These are phyloP conservation scores for Botrytis aclada DNA, from an alignment of 2,329 filamentous ascomycete genomes.

Conservation along the genomic window DNA sequence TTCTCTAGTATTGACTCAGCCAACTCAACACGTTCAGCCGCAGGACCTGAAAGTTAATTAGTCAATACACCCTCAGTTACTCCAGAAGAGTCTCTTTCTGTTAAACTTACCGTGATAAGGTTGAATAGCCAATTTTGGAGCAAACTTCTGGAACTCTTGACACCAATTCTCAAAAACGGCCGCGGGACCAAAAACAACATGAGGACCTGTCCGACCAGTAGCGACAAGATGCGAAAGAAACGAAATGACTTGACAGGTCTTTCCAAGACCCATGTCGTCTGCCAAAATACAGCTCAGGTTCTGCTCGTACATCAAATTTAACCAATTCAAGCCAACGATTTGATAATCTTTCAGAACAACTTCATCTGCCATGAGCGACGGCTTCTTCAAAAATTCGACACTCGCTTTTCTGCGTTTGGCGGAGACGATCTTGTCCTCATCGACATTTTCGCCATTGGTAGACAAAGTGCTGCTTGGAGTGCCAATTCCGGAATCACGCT, in stretches of 20 bases:
- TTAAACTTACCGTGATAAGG: slow-evolving; percentile 55
- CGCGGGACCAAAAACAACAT: slow-evolving; percentile 86
- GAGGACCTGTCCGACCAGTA: slow-evolving; percentile 63
- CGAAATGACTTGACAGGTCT: slow-evolving; percentile 94
- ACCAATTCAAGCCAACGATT: slow-evolving; percentile 91
- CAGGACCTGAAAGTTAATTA: slow-evolving; percentile 48
- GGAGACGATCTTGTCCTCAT: slow-evolving; percentile 44
- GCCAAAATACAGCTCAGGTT: slow-evolving; percentile 86
- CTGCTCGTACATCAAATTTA: slow-evolving; percentile 76
- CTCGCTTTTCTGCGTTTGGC: slow-evolving; percentile 27
- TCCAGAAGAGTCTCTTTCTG: background rate
- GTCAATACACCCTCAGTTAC: slow-evolving; percentile 3
- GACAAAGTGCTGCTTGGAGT: slow-evolving; percentile 50
- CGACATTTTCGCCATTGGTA: slow-evolving; percentile 40
- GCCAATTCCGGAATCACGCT: slow-evolving; percentile 65
- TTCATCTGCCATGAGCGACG: slow-evolving; percentile 70
- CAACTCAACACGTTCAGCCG: slow-evolving; percentile 64
- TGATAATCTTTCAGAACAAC: slow-evolving; percentile 90
- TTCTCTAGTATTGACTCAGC: slow-evolving; percentile 63
- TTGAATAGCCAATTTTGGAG: slow-evolving; percentile 68
- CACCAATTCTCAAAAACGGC: slow-evolving; percentile 97
- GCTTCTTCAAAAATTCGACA: slow-evolving; percentile 50
- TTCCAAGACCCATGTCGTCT: slow-evolving; percentile 95
- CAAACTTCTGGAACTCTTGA: slow-evolving; percentile 83
- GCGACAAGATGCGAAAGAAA: slow-evolving; percentile 82